Percentiles rank a stretch among this genome's conserved stretches.
Evolutionary conservation across 2,329 filamentous ascomycete species (phyloP).

Genomic region (Phaeosphaeria sp.): DNA sequence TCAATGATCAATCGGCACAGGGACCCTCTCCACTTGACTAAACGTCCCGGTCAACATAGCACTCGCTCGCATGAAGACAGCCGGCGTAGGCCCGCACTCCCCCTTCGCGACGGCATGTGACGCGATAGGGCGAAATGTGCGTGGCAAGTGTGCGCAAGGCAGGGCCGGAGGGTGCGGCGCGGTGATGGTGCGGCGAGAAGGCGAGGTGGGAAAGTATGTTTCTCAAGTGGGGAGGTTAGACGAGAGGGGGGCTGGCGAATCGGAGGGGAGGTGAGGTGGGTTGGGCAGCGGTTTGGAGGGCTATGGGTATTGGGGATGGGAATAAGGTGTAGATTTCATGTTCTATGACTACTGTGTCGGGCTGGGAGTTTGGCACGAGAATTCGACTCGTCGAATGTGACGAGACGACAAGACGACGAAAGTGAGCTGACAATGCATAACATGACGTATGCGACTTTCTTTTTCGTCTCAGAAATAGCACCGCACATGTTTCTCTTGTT

Average conservation of each 20-base stretch:
- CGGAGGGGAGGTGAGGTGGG: too few species aligned
- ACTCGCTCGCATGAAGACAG: not conserved
- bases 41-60: not conserved
- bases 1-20: not conserved
- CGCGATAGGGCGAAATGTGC: not conserved
- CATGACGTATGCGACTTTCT: not conserved
- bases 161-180: too few species aligned
- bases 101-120: not conserved
- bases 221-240: not conserved
- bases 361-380: not conserved
- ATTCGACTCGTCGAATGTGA: not conserved
- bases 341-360: too few species aligned
- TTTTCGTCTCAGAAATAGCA: not conserved
- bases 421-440: not conserved
- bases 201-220: not conserved
- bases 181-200: not conserved
- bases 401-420: not conserved
- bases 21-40: not conserved
- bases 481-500: not conserved
- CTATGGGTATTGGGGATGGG: not conserved
- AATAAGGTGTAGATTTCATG: not conserved
- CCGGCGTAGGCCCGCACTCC: not conserved
- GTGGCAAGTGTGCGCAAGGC: not conserved
- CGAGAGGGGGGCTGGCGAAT: too few species aligned
- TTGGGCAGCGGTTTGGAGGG: too few species aligned